Percentiles rank a stretch among this genome's conserved stretches.
phyloP scores from a whole-genome alignment of 2,329 filamentous ascomycete genomes.

The Diaporthe sp. region DNA sequence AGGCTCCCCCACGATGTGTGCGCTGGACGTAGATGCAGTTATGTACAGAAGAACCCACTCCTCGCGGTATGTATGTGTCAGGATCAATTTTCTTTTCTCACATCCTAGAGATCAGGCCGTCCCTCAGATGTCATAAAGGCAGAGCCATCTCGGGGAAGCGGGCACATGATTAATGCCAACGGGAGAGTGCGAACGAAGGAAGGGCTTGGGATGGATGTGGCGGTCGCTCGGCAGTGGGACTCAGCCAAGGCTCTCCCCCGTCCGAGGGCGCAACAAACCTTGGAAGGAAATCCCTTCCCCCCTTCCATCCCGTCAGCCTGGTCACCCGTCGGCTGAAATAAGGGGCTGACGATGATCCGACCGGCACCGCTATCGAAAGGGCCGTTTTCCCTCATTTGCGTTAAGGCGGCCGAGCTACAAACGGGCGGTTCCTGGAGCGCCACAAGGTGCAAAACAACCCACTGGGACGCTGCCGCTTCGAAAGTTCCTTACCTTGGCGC shows the following conservation, averaged over 20 bases:
- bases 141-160: background rate
- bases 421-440: background rate
- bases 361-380: background rate
- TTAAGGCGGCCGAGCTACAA: background rate
- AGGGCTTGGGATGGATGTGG: constrained; percentile 25
- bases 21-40: background rate
- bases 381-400: background rate
- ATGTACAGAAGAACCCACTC: background rate
- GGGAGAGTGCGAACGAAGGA: background rate
- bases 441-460: background rate
- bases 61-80: background rate
- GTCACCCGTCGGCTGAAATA: background rate
- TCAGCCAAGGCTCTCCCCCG: constrained; percentile 9
- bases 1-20: background rate
- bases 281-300: background rate
- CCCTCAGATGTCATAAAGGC: background rate
- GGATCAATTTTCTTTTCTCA: background rate
- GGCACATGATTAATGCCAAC: constrained; percentile 31
- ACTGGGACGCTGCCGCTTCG: background rate
- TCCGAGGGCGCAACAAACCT: background rate
- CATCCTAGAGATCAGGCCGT: background rate
- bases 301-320: background rate
- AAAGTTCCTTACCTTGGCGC: constrained; percentile 9
- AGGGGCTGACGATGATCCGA: constrained; percentile 7
- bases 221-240: constrained; percentile 17